These are phyloP conservation scores for Sporormia fimetaria DNA, from an alignment of 495 filamentous ascomycete genomes.

Conservation along the genomic window DNA sequence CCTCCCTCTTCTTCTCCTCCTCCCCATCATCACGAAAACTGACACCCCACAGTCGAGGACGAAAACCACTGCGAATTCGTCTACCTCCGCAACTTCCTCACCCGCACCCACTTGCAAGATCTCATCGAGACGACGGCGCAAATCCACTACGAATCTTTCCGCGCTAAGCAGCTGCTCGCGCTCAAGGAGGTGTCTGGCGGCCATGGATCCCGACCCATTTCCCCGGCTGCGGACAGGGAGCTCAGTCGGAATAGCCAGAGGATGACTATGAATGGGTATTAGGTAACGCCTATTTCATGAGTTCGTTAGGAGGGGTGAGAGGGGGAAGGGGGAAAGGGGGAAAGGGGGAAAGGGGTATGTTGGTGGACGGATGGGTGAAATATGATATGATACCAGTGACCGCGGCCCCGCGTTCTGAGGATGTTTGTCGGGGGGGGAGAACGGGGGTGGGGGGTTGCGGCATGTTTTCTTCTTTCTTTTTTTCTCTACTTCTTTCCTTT, in stretches of 20 bases:
- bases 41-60: constrained; percentile 58
- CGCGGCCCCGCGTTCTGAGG: not conserved
- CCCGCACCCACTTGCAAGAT: constrained; percentile 90
- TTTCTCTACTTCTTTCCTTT: not conserved
- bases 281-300: constrained; percentile 22
- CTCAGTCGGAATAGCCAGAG: constrained; percentile 92
- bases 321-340: not conserved
- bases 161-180: constrained; percentile 94
- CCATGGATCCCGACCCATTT: constrained; percentile 85
- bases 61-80: constrained; percentile 99
- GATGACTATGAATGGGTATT: constrained; percentile 97
- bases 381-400: not conserved
- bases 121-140: constrained; percentile 99
- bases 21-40: not conserved
- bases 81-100: constrained; percentile 94
- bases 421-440: not conserved
- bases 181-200: constrained; percentile 91
- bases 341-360: constrained; percentile 9
- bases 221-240: constrained; percentile 84
- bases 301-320: constrained; percentile 21
- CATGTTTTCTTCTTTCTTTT: no score
- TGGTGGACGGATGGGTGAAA: constrained; percentile 19
- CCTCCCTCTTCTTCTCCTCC: not conserved
- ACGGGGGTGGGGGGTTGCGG: no score
- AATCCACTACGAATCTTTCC: constrained; percentile 99